Base-by-base conservation (phyloP, 345 rosid species). In the Firmiana major region DNA sequence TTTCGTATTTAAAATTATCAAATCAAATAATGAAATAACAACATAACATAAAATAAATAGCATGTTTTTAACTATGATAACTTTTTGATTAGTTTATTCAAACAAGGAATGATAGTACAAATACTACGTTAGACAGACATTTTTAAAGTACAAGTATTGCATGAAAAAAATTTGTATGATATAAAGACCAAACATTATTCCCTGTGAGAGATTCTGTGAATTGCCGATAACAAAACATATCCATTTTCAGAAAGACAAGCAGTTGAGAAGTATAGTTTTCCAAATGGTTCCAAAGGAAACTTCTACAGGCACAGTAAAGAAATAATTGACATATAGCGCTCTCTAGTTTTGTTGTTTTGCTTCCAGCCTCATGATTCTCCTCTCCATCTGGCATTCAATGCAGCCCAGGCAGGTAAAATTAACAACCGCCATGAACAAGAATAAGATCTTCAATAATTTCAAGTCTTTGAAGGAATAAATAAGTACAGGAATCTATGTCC, bases 341-440 rank as follows among this genome's bases (percentile, higher is more conserved):
- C 45, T 66, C 22, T 59, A 73, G 5, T 46, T 34, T 15, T 77
- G 70, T 46, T 46, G 76, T 74, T 85, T 84, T 58, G 60, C 79
- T 78, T 70, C 69, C 9, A 85, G 86, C 43, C 87, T 80, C 77
- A 78, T 59, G 31, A 88, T 82, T 82, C 75, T 85, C 26, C 78
- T 69, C 75, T 85, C 84, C 85, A 85, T 88, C 89, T 88, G 79
- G 34, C 77, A 76, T 53, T 38, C 55, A 49, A 34, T 31, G 34
- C 34, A 31, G 34, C 34, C 34, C 34, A 71, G 46, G 45, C 16
- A 31, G 13, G 43, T 31, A 31, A 45, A 71, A 34, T 31, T 49
- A 49, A 28, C 74, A 49, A 71, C 42, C 58, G 7, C 21, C 16
- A 24, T 45, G 16, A 13, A 68, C 0, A 0, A 17, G 31, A 31